Evolutionary conservation across 2,329 filamentous ascomycete species (phyloP).

Genomic region (Seiridium unicorne): DNA sequence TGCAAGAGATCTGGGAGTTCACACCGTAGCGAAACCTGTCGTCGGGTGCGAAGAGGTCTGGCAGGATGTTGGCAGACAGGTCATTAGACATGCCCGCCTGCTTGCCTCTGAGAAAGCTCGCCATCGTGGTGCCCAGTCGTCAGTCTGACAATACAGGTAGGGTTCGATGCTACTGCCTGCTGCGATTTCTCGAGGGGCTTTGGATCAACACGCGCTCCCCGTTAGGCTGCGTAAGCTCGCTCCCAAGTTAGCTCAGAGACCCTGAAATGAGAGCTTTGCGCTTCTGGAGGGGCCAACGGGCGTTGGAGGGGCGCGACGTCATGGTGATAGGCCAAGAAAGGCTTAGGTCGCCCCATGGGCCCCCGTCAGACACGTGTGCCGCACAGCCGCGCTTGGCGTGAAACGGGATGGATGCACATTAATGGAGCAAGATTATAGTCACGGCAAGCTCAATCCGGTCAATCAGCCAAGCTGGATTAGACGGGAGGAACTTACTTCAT

Average conservation of each 20-base stretch:
- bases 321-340: neutral
- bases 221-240: neutral
- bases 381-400: neutral
- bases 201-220: neutral
- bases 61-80: slow-evolving; percentile 76
- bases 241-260: neutral
- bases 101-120: slow-evolving; percentile 85
- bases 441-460: too few relatives aligned
- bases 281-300: neutral
- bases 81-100: slow-evolving; percentile 92
- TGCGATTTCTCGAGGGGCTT: neutral
- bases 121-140: slow-evolving; percentile 54
- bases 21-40: slow-evolving; percentile 83
- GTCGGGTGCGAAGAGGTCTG: slow-evolving; percentile 78
- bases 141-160: neutral
- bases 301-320: neutral
- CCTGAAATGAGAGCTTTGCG: neutral
- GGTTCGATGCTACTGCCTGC: neutral
- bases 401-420: too few relatives aligned
- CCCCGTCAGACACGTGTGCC: neutral
- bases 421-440: too few relatives aligned
- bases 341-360: neutral
- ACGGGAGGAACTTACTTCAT: too few relatives aligned
- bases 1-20: slow-evolving; percentile 71
- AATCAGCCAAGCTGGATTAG: too few relatives aligned